Evolutionary conservation across 2,329 filamentous ascomycete species (phyloP).

Genomic region (Cordyceps javanica): DNA sequence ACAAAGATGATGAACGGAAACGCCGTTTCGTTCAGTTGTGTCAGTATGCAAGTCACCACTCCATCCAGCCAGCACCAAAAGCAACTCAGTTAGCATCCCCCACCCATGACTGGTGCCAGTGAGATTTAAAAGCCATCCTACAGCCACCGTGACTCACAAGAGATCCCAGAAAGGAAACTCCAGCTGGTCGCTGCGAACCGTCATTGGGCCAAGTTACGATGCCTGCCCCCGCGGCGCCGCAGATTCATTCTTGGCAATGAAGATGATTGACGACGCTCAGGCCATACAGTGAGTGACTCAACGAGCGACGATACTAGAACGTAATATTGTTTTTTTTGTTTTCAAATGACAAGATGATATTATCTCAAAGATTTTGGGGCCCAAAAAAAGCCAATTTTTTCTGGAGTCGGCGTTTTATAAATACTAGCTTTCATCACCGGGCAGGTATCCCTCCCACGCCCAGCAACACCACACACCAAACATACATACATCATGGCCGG

Average conservation of each 20-base stretch:
- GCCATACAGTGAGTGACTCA: not conserved
- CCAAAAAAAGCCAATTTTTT: not conserved
- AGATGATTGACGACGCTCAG: not conserved
- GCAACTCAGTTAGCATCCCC: not conserved
- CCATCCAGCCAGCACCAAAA: not conserved
- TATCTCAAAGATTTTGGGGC: not conserved
- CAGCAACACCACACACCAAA: not conserved
- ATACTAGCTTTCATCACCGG: not conserved
- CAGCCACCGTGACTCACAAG: conserved; percentile 11
- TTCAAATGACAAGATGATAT: not conserved
- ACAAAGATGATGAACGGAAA: too few relatives aligned
- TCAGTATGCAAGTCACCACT: too few relatives aligned
- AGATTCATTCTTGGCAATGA: not conserved
- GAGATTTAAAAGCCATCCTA: not conserved
- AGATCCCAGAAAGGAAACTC: conserved; percentile 3
- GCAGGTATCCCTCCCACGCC: not conserved
- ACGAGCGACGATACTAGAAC: too few relatives aligned
- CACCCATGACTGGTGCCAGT: conserved; percentile 5
- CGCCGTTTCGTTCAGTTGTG: too few relatives aligned
- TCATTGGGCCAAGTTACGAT: not conserved
- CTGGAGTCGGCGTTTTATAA: not conserved
- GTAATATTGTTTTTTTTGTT: too few relatives aligned
- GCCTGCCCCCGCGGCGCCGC: not conserved
- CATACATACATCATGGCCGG: conserved; percentile 3
- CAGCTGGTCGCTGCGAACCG: not conserved